Conservation (phyloP, 2,329 filamentous ascomycete genomes). For the Huntiella bhutanensis region DNA sequence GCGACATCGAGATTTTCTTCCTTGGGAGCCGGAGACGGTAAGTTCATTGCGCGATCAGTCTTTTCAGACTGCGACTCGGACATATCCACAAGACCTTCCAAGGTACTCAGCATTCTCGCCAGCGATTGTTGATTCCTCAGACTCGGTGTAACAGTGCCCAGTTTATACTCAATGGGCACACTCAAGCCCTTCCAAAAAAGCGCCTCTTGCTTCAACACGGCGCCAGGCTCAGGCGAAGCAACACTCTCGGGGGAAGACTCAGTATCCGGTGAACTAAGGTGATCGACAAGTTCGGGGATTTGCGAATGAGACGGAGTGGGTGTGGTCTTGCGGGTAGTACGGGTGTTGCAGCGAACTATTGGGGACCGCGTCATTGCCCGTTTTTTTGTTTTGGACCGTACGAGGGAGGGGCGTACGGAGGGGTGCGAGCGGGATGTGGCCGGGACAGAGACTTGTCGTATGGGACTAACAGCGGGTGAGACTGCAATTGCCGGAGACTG, state of each 20-base stretch:
- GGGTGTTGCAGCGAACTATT: neutral
- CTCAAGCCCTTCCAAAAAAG: neutral
- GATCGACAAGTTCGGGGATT: neutral
- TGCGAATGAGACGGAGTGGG: neutral
- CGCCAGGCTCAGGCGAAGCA: neutral
- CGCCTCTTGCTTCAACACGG: neutral
- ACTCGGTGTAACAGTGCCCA: neutral
- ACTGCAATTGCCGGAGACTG: too few species aligned
- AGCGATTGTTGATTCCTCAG: neutral
- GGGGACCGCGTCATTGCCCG: too few species aligned
- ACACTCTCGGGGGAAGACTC: neutral
- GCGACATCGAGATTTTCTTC: neutral
- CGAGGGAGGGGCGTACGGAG: neutral
- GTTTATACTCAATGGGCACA: slow-evolving; percentile 1
- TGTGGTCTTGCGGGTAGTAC: neutral
- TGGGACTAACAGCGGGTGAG: too few species aligned
- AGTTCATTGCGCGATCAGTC: too few species aligned
- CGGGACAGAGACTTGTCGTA: neutral
- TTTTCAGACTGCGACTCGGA: too few species aligned
- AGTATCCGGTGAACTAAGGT: neutral
- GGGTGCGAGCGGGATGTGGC: neutral
- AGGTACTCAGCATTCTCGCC: neutral
- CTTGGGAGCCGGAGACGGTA: too few species aligned
- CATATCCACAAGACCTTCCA: neutral
- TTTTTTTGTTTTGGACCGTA: neutral